phyloP scores from a whole-genome alignment of 768 basidiomycete genomes.

The Hericium coralloides region DNA sequence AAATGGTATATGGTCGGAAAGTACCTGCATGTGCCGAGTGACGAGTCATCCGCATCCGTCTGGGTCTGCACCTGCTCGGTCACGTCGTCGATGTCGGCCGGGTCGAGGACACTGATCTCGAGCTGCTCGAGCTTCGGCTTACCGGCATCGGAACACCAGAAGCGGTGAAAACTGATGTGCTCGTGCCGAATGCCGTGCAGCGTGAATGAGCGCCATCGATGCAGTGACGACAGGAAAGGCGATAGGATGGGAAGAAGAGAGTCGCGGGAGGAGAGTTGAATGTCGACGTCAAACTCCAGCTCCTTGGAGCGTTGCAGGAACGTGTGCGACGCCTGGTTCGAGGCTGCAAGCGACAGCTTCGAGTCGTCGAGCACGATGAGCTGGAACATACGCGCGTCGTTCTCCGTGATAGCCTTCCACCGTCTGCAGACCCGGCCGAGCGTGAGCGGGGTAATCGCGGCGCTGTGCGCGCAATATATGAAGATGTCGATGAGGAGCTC shows the following conservation, averaged over 20 bases:
- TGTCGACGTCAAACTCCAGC: conserved; percentile 44
- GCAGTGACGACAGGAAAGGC: conserved; percentile 45
- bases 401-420: conserved; percentile 48
- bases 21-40: not conserved
- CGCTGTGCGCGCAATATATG: conserved; percentile 22
- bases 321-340: conserved; percentile 39
- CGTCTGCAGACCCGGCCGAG: conserved; percentile 46
- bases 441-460: conserved; percentile 36
- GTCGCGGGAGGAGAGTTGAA: conserved; percentile 40
- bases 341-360: conserved; percentile 24
- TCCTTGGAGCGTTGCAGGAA: conserved; percentile 48
- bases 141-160: conserved; percentile 10
- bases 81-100: conserved; percentile 7
- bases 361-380: conserved; percentile 41
- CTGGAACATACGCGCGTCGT: conserved; percentile 56
- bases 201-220: conserved; percentile 48
- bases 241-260: conserved; percentile 54
- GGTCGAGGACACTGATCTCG: conserved; percentile 14
- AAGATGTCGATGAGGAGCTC: conserved; percentile 63
- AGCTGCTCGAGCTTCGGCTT: conserved; percentile 16
- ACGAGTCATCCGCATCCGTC: not conserved
- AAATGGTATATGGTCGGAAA: conserved; percentile 8
- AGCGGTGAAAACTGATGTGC: conserved; percentile 21
- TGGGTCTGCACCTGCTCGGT: not conserved
- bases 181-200: conserved; percentile 30